These are phyloP conservation scores for Pelargonium myrrhifolium DNA, from an alignment of 441 rosid genomes.

Conservation along the genomic window DNA sequence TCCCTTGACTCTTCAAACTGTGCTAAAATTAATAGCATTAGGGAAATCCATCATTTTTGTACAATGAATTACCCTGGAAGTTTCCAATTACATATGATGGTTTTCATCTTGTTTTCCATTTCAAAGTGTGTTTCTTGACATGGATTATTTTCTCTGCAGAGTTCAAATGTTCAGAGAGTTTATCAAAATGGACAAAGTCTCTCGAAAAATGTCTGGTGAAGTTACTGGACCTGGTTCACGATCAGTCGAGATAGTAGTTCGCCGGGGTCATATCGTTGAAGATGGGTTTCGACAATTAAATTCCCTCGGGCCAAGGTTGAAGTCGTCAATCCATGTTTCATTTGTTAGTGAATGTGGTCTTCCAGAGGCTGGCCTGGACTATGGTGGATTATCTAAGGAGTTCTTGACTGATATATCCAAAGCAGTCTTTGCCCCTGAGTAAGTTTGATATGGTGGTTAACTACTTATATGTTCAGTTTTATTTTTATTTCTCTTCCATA, in stretches of 20 bases:
- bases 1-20: background rate
- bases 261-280: conserved; percentile 86
- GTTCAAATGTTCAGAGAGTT: conserved; percentile 97
- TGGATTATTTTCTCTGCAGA: conserved; percentile 38
- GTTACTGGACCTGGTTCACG: conserved; percentile 80
- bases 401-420: conserved; percentile 94
- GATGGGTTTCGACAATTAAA: conserved; percentile 90
- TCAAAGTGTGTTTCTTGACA: conserved; percentile 21
- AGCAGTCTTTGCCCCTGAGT: conserved; percentile 90
- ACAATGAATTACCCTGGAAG: conserved; percentile 3
- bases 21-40: background rate
- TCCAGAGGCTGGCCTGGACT: conserved; percentile 98
- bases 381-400: conserved; percentile 96
- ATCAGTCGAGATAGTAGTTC: conserved; percentile 81
- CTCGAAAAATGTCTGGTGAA: conserved; percentile 91
- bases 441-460: conserved; percentile 31
- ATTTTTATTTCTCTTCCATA: conserved; percentile 10
- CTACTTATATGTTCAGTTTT: conserved; percentile 14
- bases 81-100: conserved; percentile 2
- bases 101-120: conserved; percentile 15
- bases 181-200: conserved; percentile 83
- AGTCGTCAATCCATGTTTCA: conserved; percentile 88
- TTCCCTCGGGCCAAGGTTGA: conserved; percentile 76
- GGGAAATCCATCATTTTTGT: background rate
- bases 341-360: conserved; percentile 97